Evolutionary conservation across 768 basidiomycete genomes (phyloP).

Genomic region (Imleria badia): DNA sequence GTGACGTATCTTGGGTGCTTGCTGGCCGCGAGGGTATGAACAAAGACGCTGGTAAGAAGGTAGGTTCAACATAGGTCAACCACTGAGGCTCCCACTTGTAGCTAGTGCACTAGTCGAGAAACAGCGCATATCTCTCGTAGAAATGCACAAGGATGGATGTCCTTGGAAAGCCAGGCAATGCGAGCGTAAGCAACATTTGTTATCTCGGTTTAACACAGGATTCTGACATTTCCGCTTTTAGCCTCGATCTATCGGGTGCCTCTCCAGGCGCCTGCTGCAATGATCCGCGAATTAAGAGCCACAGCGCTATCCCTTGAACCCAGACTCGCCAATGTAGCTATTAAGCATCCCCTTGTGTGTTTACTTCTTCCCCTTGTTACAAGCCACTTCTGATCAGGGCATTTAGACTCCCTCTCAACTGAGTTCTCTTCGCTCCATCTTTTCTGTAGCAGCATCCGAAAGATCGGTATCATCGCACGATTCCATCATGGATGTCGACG

Average conservation of each 20-base stretch:
- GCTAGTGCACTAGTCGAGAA: conserved; percentile 73
- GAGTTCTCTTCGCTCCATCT: conserved; percentile 47
- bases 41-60: conserved; percentile 71
- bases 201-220: background rate
- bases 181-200: conserved; percentile 51
- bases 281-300: conserved; percentile 58
- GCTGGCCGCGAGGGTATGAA: conserved; percentile 68
- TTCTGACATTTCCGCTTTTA: conserved; percentile 16
- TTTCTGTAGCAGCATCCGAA: conserved; percentile 36
- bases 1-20: conserved; percentile 72
- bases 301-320: conserved; percentile 54
- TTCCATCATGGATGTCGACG: conserved; percentile 12
- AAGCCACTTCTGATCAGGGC: conserved; percentile 7
- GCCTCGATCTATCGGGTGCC: conserved; percentile 77
- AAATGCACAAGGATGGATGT: conserved; percentile 76
- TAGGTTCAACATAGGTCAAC: conserved; percentile 20
- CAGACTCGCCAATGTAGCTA: conserved; percentile 50
- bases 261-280: conserved; percentile 61
- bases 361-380: background rate
- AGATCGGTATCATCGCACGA: conserved; percentile 27
- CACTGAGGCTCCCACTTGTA: conserved; percentile 31
- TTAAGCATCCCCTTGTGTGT: conserved; percentile 75
- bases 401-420: conserved; percentile 59
- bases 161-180: conserved; percentile 84
- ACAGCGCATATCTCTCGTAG: conserved; percentile 62